phyloP scores from a whole-genome alignment of 345 rosid species.

The Hibiscus syriacus region DNA sequence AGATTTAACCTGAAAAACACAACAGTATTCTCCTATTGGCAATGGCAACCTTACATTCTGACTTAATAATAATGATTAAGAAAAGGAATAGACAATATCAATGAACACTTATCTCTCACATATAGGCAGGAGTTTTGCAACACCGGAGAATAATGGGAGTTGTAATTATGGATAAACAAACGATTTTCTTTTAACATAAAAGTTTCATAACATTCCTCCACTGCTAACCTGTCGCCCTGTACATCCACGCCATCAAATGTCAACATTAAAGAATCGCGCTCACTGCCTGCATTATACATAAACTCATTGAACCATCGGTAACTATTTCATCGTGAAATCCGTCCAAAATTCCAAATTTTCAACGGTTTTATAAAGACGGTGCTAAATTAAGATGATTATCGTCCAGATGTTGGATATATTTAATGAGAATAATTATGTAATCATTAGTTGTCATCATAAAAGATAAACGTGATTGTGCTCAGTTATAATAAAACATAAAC shows the following conservation, averaged over 20 bases:
- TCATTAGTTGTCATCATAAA: no score
- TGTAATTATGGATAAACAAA: background rate
- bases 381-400: background rate
- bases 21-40: background rate
- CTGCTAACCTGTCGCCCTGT: slow-evolving; percentile 91
- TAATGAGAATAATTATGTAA: no score
- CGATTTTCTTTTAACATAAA: background rate
- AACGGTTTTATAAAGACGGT: background rate
- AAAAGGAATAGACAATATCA: background rate
- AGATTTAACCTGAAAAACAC: slow-evolving; percentile 45
- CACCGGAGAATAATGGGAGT: background rate
- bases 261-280: slow-evolving; percentile 38
- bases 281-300: slow-evolving; percentile 55
- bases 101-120: background rate
- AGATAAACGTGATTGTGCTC: no score
- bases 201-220: slow-evolving; percentile 41
- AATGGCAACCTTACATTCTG: background rate
- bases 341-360: background rate
- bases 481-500: no score
- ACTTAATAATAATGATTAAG: background rate
- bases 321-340: slow-evolving; percentile 3
- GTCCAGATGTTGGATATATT: no score
- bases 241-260: slow-evolving; percentile 87
- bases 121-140: background rate
- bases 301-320: slow-evolving; percentile 1